Evolutionary conservation across 1,284 basidiomycete genomes (phyloP), one percentile per base, ranked within the genome.

Genomic region (Trametes polyzona): DNA sequence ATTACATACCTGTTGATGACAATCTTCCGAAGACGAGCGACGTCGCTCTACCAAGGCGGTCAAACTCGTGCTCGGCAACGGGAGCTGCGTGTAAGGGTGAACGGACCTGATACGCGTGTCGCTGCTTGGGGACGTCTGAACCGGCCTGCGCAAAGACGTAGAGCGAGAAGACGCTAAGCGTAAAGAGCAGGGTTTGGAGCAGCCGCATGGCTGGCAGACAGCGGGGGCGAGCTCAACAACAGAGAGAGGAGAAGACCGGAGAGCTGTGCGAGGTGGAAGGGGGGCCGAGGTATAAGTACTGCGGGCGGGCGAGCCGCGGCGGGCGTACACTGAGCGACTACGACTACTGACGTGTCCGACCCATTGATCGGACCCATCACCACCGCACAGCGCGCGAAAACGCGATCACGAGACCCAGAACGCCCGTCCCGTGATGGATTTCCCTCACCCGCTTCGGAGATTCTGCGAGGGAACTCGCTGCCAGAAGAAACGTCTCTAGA

Each of bases 1-100:
- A n/a, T 4, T 19, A 9, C 17, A 66, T 76, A 82, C 88, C 89
- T 92, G 76, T 95, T 92, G 67, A 96, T 93, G 61, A 96, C 95
- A 61, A 97, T 93, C 65, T 90, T 92, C 58, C 95, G 86, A 61
- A 97, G 82, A 65, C 93, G 90, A 32, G 93, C 83, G 59, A 96
- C 94, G 74, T 96, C 95, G 67, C 93, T 95, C 94, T 96, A 67
- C 0, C 33, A 46, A 24, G 33, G 26, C 27, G 1, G 43, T 54
- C 36, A 61, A 41, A n/a, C 21, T 42, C 36, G 40, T 19, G 27
- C 26, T 40, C 21, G 33, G 46, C 27, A 46, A 12, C 24, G 33
- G 21, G 23, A 36, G 14, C 40, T 26, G 9, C 24, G 24, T 24
- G 21, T 23, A 27, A 12, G 12, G n/a, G 14, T 55, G 37, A 21